Evolutionary conservation across 2,329 filamentous ascomycete genomes (phyloP), one percentile per base, ranked within the genome.

Genomic region (Blastomyces emzantsi): DNA sequence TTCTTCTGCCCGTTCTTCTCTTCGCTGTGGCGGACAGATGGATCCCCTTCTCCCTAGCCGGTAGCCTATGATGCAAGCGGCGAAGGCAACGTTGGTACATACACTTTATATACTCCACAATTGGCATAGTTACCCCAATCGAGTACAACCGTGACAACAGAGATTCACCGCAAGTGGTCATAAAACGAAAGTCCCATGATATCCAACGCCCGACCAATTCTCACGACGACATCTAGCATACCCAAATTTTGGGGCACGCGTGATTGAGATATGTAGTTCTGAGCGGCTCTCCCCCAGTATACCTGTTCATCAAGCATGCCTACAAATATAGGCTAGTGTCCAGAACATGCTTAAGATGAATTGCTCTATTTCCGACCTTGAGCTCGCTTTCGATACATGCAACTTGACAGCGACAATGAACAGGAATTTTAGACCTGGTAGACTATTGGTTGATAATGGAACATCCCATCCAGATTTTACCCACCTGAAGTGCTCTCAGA

Each of bases 71-170:
- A 58, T 58, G 56, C 33, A 43, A 45, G 56, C 36, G 56, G 56
- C 56, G 56, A 45, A 17, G 39, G 43, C 17, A 45, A 8, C 1
- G 43, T 5, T 19, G 17, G 15, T 45, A 45, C 43, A 28, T 58
- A 28, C 22, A 30, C 19, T 33, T 43, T 13, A 11, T 25, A 6
- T 59, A 41, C 36, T 59, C 36, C 39, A 43, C 39, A 41, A 41
- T 43, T 43, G 11, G 7, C 43, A 11, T 17, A 30, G 28, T 2
- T 30, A 11, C 28, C 52, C 17, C 15, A 15, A 19, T 59, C 56
- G 33, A 59, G n/a, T 43, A 25, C 36, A 45, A 59, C 56, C 19
- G 56, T 59, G 56, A 45, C 56, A 59, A 2, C 22, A 17, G 56
- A 43, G 19, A 15, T n/a, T 25, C 36, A 13, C n/a, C 47, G 25